Conservation (phyloP, 2,329 filamentous ascomycete species). For the Trichoderma sp. region DNA sequence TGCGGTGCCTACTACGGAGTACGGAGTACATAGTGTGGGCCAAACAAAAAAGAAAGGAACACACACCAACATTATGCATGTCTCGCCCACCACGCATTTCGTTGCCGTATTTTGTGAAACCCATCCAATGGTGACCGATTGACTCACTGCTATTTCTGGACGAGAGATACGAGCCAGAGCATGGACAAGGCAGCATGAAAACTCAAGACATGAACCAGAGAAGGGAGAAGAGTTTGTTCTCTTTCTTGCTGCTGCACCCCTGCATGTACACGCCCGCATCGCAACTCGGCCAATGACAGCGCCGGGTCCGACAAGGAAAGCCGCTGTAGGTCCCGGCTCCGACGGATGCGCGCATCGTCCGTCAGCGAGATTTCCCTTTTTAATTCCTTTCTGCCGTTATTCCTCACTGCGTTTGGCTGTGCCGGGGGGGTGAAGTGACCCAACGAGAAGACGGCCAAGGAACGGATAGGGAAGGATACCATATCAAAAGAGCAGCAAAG, state of each 20-base stretch:
- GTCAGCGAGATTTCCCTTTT: background rate
- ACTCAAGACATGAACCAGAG: background rate
- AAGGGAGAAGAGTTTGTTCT: background rate
- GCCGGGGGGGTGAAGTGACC: background rate
- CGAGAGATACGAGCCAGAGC: background rate
- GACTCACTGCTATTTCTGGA: slow-evolving; percentile 13
- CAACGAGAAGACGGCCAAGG: background rate
- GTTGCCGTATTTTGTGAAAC: slow-evolving; percentile 10
- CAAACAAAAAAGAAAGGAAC: background rate
- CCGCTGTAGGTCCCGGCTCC: slow-evolving; percentile 18
- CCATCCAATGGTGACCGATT: background rate
- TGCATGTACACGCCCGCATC: slow-evolving; percentile 8
- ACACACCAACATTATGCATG: background rate
- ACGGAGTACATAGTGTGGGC: background rate
- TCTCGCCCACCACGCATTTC: slow-evolving; percentile 9
- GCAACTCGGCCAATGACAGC: slow-evolving; percentile 8
- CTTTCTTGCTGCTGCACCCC: background rate
- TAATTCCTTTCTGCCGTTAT: background rate
- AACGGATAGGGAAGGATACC: background rate
- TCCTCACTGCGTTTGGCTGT: background rate
- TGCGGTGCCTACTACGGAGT: background rate
- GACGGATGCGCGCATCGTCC: slow-evolving; percentile 24
- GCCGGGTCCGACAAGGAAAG: background rate
- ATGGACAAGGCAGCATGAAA: background rate
- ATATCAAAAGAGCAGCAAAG: background rate